Base-by-base conservation (phyloP, 2,329 filamentous ascomycete species). In the Colletotrichum tropicale region DNA sequence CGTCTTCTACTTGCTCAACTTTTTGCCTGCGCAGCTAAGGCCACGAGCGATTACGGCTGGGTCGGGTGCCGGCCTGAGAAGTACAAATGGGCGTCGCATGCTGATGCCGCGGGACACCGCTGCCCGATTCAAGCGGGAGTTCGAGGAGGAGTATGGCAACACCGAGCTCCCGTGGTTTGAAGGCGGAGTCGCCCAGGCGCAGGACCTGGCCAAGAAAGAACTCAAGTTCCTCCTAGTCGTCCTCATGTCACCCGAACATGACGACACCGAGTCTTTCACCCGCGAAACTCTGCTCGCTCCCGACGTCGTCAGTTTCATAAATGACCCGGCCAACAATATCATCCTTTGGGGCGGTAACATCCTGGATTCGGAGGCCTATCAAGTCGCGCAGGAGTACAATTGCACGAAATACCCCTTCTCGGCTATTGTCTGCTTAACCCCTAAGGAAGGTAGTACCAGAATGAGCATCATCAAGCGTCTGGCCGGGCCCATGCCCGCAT, bases 401-500 rank as follows among this genome's bases (percentile, higher is more conserved):
- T 97, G 95, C 84, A 98, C 95, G 75, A 98, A 98, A 82, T 98
- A 97, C 81, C 97, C 97, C 12, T 98, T 98, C 82, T 93, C 94
- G 1, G 95, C 94, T 16, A 85, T 98, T 5, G 93, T 98, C 32
- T 96, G 95, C 73, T 93, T 98, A 78, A 98, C 96, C 0, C 96
- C 96, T 0, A 93, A 94, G 78, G 93, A 96, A 76, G 94, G 94
- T 3, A 93, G 93, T 77, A 95, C 95, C 2, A 92, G 95, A 18
- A 98, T 99, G 96, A 96, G 95, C 48, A 94, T 98, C 18, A 91
- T 98, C 71, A 93, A 95, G 79, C 92, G 96, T 32, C 89, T 98
- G 8, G 89, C 91, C 0, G 96, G 97, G 0, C 92, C 93, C 3
- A 92, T 94, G 68, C 88, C 94, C 0, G 86, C 95, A 0, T 84